Evolutionary conservation across 2,329 filamentous ascomycete species (phyloP).

Genomic region (Aspergillus bombycis): DNA sequence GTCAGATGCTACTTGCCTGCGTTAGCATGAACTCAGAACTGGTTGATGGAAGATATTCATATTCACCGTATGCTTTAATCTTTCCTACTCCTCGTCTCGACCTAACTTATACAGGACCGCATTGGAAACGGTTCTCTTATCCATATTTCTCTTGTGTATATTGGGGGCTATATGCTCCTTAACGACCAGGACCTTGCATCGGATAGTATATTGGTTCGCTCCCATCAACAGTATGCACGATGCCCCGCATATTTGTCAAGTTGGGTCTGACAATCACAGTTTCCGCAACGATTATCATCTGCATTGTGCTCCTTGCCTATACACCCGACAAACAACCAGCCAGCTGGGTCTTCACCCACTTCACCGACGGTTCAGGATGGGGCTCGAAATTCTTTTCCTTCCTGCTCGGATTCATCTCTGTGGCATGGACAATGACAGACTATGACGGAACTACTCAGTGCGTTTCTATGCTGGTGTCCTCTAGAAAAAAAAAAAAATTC

Average conservation of each 20-base stretch:
- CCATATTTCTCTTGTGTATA: slow-evolving; percentile 58
- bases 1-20: slow-evolving; percentile 65
- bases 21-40: slow-evolving; percentile 63
- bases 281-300: slow-evolving; percentile 63
- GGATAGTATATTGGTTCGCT: slow-evolving; percentile 66
- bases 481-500: background rate
- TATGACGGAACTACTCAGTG: slow-evolving; percentile 69
- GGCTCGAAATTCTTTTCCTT: slow-evolving; percentile 64
- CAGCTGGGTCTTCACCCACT: slow-evolving; percentile 63
- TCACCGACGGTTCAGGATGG: slow-evolving; percentile 67
- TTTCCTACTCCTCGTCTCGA: background rate
- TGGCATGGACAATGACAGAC: slow-evolving; percentile 65
- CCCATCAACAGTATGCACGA: slow-evolving; percentile 62
- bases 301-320: slow-evolving; percentile 59
- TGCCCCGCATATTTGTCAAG: background rate
- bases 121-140: slow-evolving; percentile 60
- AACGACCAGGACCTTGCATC: slow-evolving; percentile 62
- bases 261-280: slow-evolving; percentile 39
- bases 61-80: slow-evolving; percentile 56
- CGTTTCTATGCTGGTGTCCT: slow-evolving; percentile 23
- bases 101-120: slow-evolving; percentile 51
- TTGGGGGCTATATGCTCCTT: slow-evolving; percentile 66
- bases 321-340: slow-evolving; percentile 63
- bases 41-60: slow-evolving; percentile 55
- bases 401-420: slow-evolving; percentile 56